Evolutionary conservation across 2,329 filamentous ascomycete genomes (phyloP), one percentile per base, ranked within the genome.

Genomic region (Gyromitra esculenta): DNA sequence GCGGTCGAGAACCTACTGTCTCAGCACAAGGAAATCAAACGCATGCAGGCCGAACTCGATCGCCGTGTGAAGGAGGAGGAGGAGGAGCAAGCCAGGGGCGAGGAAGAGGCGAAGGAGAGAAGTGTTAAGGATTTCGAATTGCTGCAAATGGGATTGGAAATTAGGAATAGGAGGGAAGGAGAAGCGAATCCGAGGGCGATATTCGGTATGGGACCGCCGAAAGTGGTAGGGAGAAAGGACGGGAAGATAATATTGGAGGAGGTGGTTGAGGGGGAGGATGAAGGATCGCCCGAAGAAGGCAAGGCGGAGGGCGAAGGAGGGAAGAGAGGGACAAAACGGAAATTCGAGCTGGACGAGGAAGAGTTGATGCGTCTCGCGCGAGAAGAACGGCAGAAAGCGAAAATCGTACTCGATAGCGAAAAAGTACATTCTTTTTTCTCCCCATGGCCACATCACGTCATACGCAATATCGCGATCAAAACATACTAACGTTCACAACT

Each of bases 11-110:
- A 98, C 81, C 90, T 99, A n/a, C 87, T 98, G 0, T 88, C 93
- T 0, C 95, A 99, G 84, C 91, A 93, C 80, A 92, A 94, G 84
- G 96, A 98, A 82, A 94, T 97, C 79, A 96, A 94, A 83, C 89
- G 96, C 0, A 82, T 92, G 1, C 92, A 93, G 77, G 91, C 89
- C 80, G 87, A 88, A 25, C 86, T 88, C 21, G 89, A 91, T 79
- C 85, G 87, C 39, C 88, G 89, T 37, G 86, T 87, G 77, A 86
- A 88, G 70, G 91, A 94, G 35, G 85, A 87, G 5, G 86, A 87
- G 3, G 91, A 92, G 76, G 87, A 88, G 2, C 86, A 86, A 69
- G 86, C 86, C 4, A 85, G 88, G 7, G 86, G 89, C 62, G 89
- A 94, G 18, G 90, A 89, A 59, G 91, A 96, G 83, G 91, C 90